Evolutionary conservation across 1,284 basidiomycete genomes (phyloP).

Genomic region (Leccinum laetum): DNA sequence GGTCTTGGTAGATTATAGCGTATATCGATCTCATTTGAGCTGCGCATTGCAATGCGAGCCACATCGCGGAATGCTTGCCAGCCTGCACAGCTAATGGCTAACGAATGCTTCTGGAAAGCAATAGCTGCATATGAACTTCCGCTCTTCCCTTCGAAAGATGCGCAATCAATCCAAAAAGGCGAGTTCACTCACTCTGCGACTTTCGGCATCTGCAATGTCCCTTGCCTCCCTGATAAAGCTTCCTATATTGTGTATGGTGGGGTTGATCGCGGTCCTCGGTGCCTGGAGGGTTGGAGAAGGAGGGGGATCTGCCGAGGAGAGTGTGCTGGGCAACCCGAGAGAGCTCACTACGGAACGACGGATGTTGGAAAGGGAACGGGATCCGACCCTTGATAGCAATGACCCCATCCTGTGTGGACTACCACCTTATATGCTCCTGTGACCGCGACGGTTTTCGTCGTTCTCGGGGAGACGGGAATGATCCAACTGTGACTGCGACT

Average conservation of each 20-base stretch:
- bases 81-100: neutral
- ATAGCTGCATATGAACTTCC: too few relatives aligned
- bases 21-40: neutral
- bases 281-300: slow-evolving; percentile 2
- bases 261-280: slow-evolving; percentile 46
- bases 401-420: slow-evolving; percentile 13
- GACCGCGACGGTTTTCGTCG: slow-evolving; percentile 11
- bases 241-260: slow-evolving; percentile 56
- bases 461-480: slow-evolving; percentile 16
- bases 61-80: neutral
- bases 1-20: too few relatives aligned
- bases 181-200: slow-evolving; percentile 63
- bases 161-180: slow-evolving; percentile 55
- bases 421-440: slow-evolving; percentile 16
- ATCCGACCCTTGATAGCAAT: slow-evolving; percentile 23
- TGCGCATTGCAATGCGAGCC: too few relatives aligned
- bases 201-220: slow-evolving; percentile 64
- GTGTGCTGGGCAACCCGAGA: slow-evolving; percentile 18
- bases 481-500: slow-evolving; percentile 19
- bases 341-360: slow-evolving; percentile 39
- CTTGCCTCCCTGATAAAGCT: slow-evolving; percentile 52
- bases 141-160: neutral
- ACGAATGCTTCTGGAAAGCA: too few relatives aligned
- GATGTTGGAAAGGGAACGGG: slow-evolving; percentile 38
- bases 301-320: slow-evolving; percentile 10